A percentile compares a stretch with the other conserved stretches of the same genome.
These are phyloP conservation scores for Sisymbrium irio DNA, from an alignment of 345 rosid genomes.

Conservation along the genomic window DNA sequence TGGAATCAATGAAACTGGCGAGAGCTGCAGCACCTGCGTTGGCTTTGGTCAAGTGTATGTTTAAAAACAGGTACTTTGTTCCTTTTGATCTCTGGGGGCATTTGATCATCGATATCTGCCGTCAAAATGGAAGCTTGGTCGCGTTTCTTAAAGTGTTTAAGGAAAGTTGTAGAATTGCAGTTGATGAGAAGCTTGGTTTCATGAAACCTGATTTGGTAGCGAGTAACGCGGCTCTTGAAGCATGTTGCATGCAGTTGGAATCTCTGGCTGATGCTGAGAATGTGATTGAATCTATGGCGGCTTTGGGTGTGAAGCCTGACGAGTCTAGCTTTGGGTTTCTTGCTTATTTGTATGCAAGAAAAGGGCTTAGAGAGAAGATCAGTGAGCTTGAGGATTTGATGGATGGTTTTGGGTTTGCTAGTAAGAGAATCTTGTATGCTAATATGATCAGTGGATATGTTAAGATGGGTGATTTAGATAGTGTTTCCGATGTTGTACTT, in stretches of 20 bases:
- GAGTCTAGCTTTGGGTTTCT: conserved; percentile 76
- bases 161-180: conserved; percentile 66
- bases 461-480: conserved; percentile 54
- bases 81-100: conserved; percentile 79
- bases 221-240: conserved; percentile 75
- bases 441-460: conserved; percentile 74
- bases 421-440: conserved; percentile 41
- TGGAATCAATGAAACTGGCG: conserved; percentile 58
- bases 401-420: conserved; percentile 52
- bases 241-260: conserved; percentile 56
- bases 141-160: conserved; percentile 63
- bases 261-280: conserved; percentile 65
- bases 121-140: conserved; percentile 43
- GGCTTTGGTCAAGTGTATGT: conserved; percentile 72
- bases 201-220: conserved; percentile 75
- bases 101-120: conserved; percentile 53
- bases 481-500: conserved; percentile 47
- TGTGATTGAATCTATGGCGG: conserved; percentile 66
- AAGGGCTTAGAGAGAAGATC: conserved; percentile 65
- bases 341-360: conserved; percentile 77
- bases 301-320: conserved; percentile 69
- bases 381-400: conserved; percentile 60
- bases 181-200: conserved; percentile 67
- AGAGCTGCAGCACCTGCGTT: conserved; percentile 70
- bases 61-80: conserved; percentile 76